phyloP scores from a whole-genome alignment of 495 filamentous ascomycete species.

The Stereocaulon alpinum region DNA sequence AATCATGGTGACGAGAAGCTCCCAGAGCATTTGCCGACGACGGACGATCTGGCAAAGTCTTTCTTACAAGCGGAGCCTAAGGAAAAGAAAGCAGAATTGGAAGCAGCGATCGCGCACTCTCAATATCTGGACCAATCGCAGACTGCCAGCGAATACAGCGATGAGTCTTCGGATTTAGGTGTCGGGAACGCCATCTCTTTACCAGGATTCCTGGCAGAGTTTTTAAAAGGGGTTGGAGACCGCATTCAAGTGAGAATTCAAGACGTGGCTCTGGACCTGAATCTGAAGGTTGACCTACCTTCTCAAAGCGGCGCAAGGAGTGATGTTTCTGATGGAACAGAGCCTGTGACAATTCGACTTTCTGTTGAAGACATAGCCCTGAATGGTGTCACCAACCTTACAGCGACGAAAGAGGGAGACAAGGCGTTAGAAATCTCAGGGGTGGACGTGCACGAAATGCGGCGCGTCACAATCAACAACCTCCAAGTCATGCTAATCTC shows the following conservation, averaged over 20 bases:
- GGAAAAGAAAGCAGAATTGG: constrained; percentile 63
- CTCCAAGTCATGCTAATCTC: constrained; percentile 59
- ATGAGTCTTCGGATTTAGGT: constrained; percentile 55
- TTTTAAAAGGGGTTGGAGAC: constrained; percentile 74
- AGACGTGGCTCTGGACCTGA: constrained; percentile 54
- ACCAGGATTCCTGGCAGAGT: constrained; percentile 71
- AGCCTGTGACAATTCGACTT: constrained; percentile 53
- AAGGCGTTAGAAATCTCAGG: not conserved
- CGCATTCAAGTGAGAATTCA: constrained; percentile 62
- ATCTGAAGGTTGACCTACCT: constrained; percentile 31
- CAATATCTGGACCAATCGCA: constrained; percentile 47
- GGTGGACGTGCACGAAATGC: constrained; percentile 43
- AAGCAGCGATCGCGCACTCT: constrained; percentile 63
- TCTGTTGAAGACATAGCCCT: constrained; percentile 56
- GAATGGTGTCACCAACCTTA: constrained; percentile 45
- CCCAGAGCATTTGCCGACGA: constrained; percentile 53
- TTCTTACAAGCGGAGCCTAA: constrained; percentile 74
- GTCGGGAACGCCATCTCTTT: constrained; percentile 63
- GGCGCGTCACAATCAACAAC: constrained; percentile 51
- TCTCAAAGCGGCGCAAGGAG: constrained; percentile 9
- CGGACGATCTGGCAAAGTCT: constrained; percentile 75
- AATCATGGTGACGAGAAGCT: constrained; percentile 8
- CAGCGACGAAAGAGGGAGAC: constrained; percentile 20
- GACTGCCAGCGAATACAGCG: constrained; percentile 40
- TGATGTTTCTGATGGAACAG: constrained; percentile 21